A percentile compares a stretch with the other conserved stretches of the same genome.
These are phyloP conservation scores for Dioscorea alata DNA, from an alignment of 106 monocot genomes.

Conservation along the genomic window DNA sequence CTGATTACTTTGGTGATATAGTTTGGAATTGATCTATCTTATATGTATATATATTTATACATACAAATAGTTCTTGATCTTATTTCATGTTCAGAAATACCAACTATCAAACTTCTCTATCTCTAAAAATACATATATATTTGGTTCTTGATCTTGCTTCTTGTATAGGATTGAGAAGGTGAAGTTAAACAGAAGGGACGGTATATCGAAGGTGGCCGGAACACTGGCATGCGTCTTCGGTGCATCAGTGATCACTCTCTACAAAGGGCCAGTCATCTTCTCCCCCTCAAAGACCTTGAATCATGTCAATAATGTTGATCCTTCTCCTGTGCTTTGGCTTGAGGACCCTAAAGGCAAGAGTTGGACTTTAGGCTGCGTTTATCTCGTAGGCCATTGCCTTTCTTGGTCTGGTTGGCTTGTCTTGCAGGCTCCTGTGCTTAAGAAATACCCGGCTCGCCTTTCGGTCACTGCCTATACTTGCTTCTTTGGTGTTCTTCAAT, in stretches of 20 bases:
- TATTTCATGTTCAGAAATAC: not conserved
- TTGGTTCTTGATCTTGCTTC: too few relatives aligned
- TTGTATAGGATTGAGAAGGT: constrained; percentile 74
- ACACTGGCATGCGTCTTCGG: constrained; percentile 81
- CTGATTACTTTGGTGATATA: too few relatives aligned
- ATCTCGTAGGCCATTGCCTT: constrained; percentile 84
- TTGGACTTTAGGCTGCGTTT: constrained; percentile 89
- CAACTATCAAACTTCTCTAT: not conserved
- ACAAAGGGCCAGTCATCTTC: constrained; percentile 82
- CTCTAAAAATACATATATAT: not conserved
- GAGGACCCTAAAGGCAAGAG: constrained; percentile 40
- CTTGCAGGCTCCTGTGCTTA: constrained; percentile 86
- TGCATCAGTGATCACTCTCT: constrained; percentile 83
- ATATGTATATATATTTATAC: not conserved
- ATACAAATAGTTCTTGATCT: not conserved
- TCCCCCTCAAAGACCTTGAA: constrained; percentile 21
- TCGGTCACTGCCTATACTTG: constrained; percentile 95
- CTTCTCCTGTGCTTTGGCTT: constrained; percentile 3
- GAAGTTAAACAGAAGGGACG: constrained; percentile 60
- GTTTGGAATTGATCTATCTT: not conserved
- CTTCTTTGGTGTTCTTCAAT: constrained; percentile 96
- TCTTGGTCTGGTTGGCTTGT: constrained; percentile 98
- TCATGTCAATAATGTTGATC: not conserved
- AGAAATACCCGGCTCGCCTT: constrained; percentile 90
- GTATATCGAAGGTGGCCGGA: constrained; percentile 65